These are phyloP conservation scores for Neurospora sp. DNA, from an alignment of 495 filamentous ascomycete species.

Conservation along the genomic window DNA sequence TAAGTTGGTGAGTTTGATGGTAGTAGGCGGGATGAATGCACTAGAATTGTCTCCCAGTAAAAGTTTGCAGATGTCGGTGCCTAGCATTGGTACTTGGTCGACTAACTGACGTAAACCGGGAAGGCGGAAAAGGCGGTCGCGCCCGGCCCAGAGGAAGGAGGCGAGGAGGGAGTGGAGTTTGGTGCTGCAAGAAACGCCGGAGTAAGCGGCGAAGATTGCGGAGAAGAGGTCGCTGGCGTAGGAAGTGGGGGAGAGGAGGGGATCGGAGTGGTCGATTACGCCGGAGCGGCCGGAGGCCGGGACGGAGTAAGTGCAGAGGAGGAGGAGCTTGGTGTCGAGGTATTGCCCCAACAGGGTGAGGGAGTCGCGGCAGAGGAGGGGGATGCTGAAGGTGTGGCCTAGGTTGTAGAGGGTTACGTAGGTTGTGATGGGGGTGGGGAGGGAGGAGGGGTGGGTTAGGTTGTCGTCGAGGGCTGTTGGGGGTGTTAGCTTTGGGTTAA, in stretches of 20 bases:
- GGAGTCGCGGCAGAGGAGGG: conserved; percentile 4
- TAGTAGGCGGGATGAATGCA: not conserved
- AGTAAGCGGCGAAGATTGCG: not conserved
- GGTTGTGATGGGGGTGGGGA: not conserved
- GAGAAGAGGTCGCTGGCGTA: conserved; percentile 3
- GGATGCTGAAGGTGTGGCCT: conserved; percentile 2
- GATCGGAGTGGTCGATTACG: not conserved
- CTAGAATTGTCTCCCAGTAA: not conserved
- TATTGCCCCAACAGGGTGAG: conserved; percentile 4
- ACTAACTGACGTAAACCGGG: not conserved
- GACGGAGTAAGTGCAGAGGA: conserved; percentile 8
- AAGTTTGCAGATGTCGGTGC: conserved; percentile 4
- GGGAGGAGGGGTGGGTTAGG: not conserved
- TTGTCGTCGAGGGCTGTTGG: conserved; percentile 4
- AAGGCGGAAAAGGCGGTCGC: conserved; percentile 1
- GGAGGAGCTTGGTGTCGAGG: conserved; percentile 8
- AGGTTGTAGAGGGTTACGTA: conserved; percentile 12
- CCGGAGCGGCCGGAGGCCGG: conserved; percentile 1
- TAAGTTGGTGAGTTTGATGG: not conserved
- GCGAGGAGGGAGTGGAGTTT: conserved; percentile 5
- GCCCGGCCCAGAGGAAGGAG: conserved; percentile 12
- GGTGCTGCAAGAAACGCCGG: too few relatives aligned
- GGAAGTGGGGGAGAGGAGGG: not conserved
- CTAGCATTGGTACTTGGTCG: too few relatives aligned
- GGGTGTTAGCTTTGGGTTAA: not conserved